Evolutionary conservation across 805 yeast genomes (phyloP).

Genomic region (Saccharomycopsis sp.): DNA sequence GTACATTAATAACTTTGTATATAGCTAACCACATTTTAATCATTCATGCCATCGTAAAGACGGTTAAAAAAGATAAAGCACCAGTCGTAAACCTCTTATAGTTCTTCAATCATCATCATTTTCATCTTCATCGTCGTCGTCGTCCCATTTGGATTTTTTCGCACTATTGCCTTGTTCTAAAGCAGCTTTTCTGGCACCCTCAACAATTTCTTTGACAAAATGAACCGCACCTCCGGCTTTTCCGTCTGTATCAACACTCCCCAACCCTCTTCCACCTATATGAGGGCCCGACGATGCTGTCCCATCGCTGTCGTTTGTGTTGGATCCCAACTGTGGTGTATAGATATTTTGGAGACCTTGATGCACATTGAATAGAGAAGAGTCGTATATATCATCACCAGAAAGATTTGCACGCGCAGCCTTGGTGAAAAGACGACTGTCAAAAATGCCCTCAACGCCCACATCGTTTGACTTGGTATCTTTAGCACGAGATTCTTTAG

Average conservation of each 20-base stretch:
- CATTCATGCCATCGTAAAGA: neutral
- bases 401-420: slow-evolving; percentile 34
- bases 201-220: slow-evolving; percentile 7
- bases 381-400: slow-evolving; percentile 51
- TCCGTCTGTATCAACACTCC: slow-evolving; percentile 2
- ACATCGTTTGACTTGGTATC: slow-evolving; percentile 5
- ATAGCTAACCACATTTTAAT: neutral
- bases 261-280: slow-evolving; percentile 4
- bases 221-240: slow-evolving; percentile 12
- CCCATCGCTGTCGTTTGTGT: neutral
- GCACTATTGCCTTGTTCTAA: neutral
- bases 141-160: slow-evolving; percentile 18
- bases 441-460: slow-evolving; percentile 42
- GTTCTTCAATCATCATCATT: neutral
- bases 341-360: slow-evolving; percentile 46
- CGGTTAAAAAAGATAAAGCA: too few species aligned
- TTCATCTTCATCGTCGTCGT: slow-evolving; percentile 12
- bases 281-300: neutral
- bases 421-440: slow-evolving; percentile 48
- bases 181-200: neutral
- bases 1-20: neutral
- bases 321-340: slow-evolving; percentile 29
- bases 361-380: slow-evolving; percentile 48
- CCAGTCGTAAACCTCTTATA: neutral
- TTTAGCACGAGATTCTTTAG: neutral